Percentiles rank a stretch among this genome's conserved stretches.
Evolutionary conservation across 2,329 filamentous ascomycete species (phyloP).

Genomic region (Hymenoscyphus linearis): DNA sequence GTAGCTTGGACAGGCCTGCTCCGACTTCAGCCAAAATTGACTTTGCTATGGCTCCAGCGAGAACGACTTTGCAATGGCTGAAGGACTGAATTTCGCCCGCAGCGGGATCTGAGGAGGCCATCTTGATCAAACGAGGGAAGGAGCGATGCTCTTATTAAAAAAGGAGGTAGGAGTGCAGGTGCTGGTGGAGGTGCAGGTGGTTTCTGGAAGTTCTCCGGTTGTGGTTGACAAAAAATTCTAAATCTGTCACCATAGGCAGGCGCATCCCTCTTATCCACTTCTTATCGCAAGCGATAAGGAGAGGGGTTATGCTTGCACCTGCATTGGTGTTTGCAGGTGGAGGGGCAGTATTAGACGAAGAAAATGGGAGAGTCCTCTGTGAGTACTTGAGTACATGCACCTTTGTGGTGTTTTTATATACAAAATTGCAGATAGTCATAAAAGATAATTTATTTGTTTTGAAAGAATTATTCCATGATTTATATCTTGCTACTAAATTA

Average conservation of each 20-base stretch:
- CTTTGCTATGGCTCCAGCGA: slow-evolving; percentile 83
- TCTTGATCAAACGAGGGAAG: neutral
- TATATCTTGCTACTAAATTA: neutral
- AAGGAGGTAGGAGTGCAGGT: neutral
- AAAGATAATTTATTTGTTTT: neutral
- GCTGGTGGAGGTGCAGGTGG: neutral
- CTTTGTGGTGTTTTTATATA: neutral
- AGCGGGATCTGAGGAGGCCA: neutral
- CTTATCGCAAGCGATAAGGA: slow-evolving; percentile 1
- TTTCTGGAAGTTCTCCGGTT: neutral
- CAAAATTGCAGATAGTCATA: neutral
- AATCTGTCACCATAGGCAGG: too few relatives aligned
- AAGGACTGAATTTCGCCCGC: slow-evolving; percentile 14
- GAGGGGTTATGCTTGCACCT: neutral
- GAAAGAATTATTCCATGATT: neutral
- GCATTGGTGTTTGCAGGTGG: neutral
- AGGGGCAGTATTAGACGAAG: too few relatives aligned
- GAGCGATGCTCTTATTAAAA: neutral
- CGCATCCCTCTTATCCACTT: neutral
- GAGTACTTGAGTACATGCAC: too few relatives aligned
- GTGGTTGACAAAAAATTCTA: neutral
- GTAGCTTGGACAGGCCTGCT: slow-evolving; percentile 66
- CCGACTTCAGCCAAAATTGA: slow-evolving; percentile 72
- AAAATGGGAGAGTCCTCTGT: too few relatives aligned
- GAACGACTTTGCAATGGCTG: slow-evolving; percentile 81